Base-by-base conservation (phyloP, 31 red algal genomes). In the Odonthalia washingtoniensis region DNA sequence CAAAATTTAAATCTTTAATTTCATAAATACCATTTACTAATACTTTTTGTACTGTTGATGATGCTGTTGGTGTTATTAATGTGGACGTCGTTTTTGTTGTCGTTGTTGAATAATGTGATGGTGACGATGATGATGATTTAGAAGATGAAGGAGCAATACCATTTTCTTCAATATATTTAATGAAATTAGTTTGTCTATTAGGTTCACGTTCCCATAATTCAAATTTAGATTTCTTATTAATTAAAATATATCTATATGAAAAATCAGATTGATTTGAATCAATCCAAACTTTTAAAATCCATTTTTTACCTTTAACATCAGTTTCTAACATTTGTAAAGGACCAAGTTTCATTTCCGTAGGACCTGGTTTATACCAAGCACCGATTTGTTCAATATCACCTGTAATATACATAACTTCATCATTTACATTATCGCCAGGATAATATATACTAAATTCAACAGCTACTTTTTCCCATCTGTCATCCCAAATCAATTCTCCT, bases 201-300 rank as follows among this genome's bases (percentile, higher is more conserved):
- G 94, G 94, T 74, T 96, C 94, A n/a, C 94, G 84, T 69, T 96
- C 94, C 94, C 94, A 96, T 21, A 90, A 69, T 74, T 87, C 87
- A 24, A 75, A 46, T 1, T 83, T 80, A 75, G 53, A 65, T 37
- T 61, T 21, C 24, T 57, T 53, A 88, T 96, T 75, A 65, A 86
- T 74, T 16, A 96, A 37, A 43, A 93, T 89, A 67, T 96, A 96
- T 2, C 94, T 70, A 42, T 96, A 96, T 1, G 46, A 60, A 87
- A 96, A 96, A 0, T 60, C 30, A 0, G 33, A 35, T 38, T 77
- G 61, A 35, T 38, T 21, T 18, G 74, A 32, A n/a, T 72, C 42
- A 41, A 86, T 40, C 72, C 78, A 93, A 16, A 93, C 76, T 1
- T 46, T 49, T 2, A 96, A 76, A 26, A 61, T 12, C 94, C 94